Conservation (phyloP, 2,329 filamentous ascomycete species). For the Leptographium flavum region DNA sequence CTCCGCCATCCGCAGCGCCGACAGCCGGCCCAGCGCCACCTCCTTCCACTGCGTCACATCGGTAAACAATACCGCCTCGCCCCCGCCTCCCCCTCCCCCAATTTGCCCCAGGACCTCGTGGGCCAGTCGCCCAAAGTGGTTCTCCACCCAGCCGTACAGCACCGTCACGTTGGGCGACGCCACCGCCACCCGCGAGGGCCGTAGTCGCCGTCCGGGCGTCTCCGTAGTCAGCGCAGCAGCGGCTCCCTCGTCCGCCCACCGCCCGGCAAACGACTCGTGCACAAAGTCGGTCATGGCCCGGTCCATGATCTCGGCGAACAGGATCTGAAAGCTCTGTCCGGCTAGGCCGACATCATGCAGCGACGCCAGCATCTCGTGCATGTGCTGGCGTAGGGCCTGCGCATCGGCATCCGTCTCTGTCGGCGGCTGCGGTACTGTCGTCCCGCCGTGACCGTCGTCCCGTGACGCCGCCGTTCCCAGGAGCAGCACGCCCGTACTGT, state of each 20-base stretch:
- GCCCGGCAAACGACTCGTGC: slow-evolving; percentile 43
- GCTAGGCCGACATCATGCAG: slow-evolving; percentile 53
- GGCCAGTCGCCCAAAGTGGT: slow-evolving; percentile 49
- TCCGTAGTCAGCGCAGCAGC: neutral
- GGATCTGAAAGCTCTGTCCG: slow-evolving; percentile 53
- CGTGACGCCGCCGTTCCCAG: slow-evolving; percentile 11
- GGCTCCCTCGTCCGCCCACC: slow-evolving; percentile 32
- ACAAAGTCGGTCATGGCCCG: slow-evolving; percentile 50
- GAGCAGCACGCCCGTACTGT: slow-evolving; percentile 36
- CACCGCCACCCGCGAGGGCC: neutral
- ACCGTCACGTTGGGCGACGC: slow-evolving; percentile 34
- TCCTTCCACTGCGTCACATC: slow-evolving; percentile 58
- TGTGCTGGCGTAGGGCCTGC: slow-evolving; percentile 28
- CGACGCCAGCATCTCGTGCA: slow-evolving; percentile 42
- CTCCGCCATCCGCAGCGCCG: slow-evolving; percentile 53
- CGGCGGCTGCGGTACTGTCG: slow-evolving; percentile 11
- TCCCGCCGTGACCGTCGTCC: too few species aligned
- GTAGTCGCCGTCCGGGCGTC: too few species aligned
- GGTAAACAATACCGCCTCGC: slow-evolving; percentile 28
- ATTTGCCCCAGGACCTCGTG: slow-evolving; percentile 40
- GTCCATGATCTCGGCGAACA: slow-evolving; percentile 60
- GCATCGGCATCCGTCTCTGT: slow-evolving; percentile 14
- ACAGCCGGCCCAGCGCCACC: slow-evolving; percentile 53
- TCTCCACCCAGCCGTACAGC: slow-evolving; percentile 53
- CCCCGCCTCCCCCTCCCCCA: slow-evolving; percentile 15